Evolutionary conservation across 805 yeast genomes (phyloP), one percentile per base, ranked within the genome.

Genomic region (Myxozyma mucilagina): DNA sequence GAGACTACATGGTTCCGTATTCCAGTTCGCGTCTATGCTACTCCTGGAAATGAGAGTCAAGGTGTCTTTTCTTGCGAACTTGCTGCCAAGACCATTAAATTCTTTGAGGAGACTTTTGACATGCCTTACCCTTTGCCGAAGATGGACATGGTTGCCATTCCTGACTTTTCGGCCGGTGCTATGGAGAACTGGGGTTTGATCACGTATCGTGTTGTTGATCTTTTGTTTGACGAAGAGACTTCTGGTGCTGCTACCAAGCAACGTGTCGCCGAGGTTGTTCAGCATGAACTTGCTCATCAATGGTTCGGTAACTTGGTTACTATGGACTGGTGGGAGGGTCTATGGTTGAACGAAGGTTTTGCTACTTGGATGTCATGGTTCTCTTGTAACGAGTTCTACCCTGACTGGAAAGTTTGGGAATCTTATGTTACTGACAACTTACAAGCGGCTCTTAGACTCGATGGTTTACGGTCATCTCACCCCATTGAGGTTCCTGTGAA

Each of bases 311-410:
- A 89, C 75, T 80, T 89, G 75, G 96, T 89, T 62, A 89, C 96
- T 57, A 89, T 89, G 96, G 92, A 88, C 71, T 89, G 90, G 87
- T 89, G 96, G 96, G 90, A 87, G 74, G 93, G 90, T 67, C 81
- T 89, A 70, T 89, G 94, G 93, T 81, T 89, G 69, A 89, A 89
- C 72, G 96, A 89, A 77, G 93, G 94, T 49, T 89, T 89, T 69
- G 96, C 96, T 52, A 89, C 96, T 56, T 89, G 93, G 90, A 87
- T 87, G 87, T 88, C 93, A 4, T 89, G 93, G 91, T 86, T 83
- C 71, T 87, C 92, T 9, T 86, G 90, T 73, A 85, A 88, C 75
- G 75, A 84, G 49, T 81, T 87, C 70, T 84, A 82, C 74, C 94
- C 94, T 34, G 90, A 87, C 65, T 89, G 94, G 93, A 86, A 87